phyloP scores from a whole-genome alignment of 2,329 filamentous ascomycete species.

The Mariannaea sp. region DNA sequence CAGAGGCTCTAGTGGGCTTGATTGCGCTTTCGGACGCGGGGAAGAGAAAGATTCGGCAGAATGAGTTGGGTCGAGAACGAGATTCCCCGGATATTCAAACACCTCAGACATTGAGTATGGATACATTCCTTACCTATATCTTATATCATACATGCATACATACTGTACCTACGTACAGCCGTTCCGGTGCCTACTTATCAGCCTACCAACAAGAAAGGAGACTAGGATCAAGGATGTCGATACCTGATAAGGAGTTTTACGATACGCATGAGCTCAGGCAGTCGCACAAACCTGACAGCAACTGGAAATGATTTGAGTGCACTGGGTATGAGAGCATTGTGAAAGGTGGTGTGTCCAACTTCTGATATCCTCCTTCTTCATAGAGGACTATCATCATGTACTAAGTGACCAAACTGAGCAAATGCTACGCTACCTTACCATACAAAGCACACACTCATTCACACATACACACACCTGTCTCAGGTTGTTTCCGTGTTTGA shows the following conservation, averaged over 20 bases:
- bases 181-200: no score
- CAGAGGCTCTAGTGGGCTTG: slow-evolving; percentile 3
- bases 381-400: no score
- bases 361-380: not conserved
- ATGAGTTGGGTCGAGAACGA: not conserved
- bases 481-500: slow-evolving; percentile 16
- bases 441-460: no score
- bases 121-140: no score
- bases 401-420: not conserved
- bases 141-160: no score
- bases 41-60: slow-evolving; percentile 12
- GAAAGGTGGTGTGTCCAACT: not conserved
- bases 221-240: not conserved
- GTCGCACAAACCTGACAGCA: not conserved
- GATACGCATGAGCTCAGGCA: not conserved
- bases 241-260: not conserved
- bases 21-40: slow-evolving; percentile 11
- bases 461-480: slow-evolving; percentile 23
- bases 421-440: slow-evolving; percentile 1
- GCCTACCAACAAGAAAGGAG: no score
- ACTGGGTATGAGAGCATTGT: not conserved
- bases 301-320: not conserved
- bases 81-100: slow-evolving; percentile 6
- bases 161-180: no score
- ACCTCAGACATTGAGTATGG: not conserved